A percentile compares a stretch with the other conserved stretches of the same genome.
Conservation (phyloP, 805 yeast species). For the Cyberlindnera mycetangii region DNA sequence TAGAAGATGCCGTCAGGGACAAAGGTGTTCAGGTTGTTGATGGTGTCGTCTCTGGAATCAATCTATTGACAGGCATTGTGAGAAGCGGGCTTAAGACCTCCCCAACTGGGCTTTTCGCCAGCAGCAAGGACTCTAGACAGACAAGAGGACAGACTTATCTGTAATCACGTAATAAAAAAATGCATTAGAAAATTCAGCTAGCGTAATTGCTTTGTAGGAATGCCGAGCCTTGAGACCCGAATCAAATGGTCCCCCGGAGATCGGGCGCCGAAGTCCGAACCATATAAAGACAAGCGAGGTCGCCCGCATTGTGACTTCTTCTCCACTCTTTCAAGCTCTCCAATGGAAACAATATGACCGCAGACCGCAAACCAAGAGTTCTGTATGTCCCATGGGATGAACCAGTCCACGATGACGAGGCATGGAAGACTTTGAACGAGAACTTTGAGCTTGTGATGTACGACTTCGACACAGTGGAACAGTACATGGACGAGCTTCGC, state of each 20-base stretch:
- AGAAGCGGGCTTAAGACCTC: conserved; percentile 30
- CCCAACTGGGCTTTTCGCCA: conserved; percentile 28
- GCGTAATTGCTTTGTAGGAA: too few species aligned
- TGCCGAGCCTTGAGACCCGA: too few species aligned
- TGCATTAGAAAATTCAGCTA: not conserved
- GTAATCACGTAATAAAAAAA: not conserved
- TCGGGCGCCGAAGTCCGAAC: not conserved
- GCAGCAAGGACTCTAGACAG: conserved; percentile 20
- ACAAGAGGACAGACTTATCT: conserved; percentile 25
- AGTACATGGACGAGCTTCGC: conserved; percentile 33
- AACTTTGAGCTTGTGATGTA: conserved; percentile 34
- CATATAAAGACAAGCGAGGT: not conserved
- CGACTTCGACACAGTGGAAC: conserved; percentile 34
- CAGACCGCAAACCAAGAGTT: conserved; percentile 32
- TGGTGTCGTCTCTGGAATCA: conserved; percentile 29
- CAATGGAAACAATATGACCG: conserved; percentile 4
- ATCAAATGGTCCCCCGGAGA: not conserved
- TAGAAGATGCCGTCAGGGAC: conserved; percentile 18
- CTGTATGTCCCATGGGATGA: conserved; percentile 38
- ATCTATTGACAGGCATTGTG: conserved; percentile 23
- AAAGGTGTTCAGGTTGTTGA: conserved; percentile 26
- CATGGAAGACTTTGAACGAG: conserved; percentile 36
- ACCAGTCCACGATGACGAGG: conserved; percentile 35
- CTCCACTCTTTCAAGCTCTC: not conserved
- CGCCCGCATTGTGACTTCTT: too few species aligned